Conservation (phyloP, 352 stramenopile genomes). For the Phytophthora litchii region DNA sequence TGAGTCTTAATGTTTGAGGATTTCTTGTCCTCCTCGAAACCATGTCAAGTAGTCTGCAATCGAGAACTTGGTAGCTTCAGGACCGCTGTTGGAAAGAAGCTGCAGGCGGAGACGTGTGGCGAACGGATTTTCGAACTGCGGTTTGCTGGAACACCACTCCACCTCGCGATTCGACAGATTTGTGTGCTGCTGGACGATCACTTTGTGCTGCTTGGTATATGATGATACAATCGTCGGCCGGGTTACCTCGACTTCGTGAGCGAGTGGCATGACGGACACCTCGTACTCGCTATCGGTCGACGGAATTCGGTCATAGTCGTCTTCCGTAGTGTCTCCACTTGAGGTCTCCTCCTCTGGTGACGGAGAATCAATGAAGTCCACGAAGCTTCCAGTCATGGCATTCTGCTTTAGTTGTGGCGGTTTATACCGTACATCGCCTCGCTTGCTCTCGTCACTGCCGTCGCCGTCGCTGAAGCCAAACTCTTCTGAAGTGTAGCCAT, state of each 20-base stretch:
- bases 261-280: conserved; percentile 7
- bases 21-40: conserved; percentile 13
- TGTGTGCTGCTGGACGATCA: conserved; percentile 6
- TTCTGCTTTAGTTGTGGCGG: conserved; percentile 1
- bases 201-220: conserved; percentile 2
- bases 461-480: conserved; percentile 39
- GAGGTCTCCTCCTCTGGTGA: conserved; percentile 22
- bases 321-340: conserved; percentile 12
- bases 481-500: conserved; percentile 31
- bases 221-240: background rate
- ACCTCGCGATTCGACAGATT: conserved; percentile 8
- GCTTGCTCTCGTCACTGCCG: conserved; percentile 17
- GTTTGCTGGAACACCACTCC: conserved; percentile 14
- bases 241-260: conserved; percentile 19
- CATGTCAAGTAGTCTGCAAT: conserved; percentile 20
- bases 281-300: conserved; percentile 31
- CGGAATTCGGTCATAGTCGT: conserved; percentile 6
- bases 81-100: conserved; percentile 7
- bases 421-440: conserved; percentile 7
- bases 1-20: conserved; percentile 8
- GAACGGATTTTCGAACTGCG: conserved; percentile 16
- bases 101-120: conserved; percentile 17
- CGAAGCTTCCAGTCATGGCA: conserved; percentile 24
- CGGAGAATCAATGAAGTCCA: conserved; percentile 27
- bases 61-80: conserved; percentile 6